Percentiles rank a stretch among this genome's conserved stretches.
Conservation (phyloP, 2,329 filamentous ascomycete species). For the Talaromyces amestolkiae region DNA sequence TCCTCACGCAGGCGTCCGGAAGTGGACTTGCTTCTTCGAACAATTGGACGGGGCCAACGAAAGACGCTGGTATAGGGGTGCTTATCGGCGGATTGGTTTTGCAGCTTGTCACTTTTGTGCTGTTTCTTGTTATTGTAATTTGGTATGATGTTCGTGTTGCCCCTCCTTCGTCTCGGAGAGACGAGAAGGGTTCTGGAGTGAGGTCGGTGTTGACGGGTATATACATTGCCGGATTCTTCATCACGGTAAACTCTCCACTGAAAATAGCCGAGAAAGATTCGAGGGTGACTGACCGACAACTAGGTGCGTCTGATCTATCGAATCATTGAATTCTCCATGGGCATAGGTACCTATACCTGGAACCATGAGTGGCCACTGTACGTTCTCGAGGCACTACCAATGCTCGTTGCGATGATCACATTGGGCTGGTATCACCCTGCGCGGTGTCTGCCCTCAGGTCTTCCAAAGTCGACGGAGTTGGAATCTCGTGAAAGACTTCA, state of each 20-base stretch:
- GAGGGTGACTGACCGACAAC: slow-evolving; percentile 14
- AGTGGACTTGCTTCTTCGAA: slow-evolving; percentile 9
- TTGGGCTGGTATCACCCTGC: slow-evolving; percentile 44
- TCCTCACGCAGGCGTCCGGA: slow-evolving; percentile 32
- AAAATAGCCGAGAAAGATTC: slow-evolving; percentile 31
- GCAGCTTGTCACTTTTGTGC: slow-evolving; percentile 31
- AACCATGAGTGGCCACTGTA: slow-evolving; percentile 24
- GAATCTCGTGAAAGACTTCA: not conserved
- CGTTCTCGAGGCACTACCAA: slow-evolving; percentile 25
- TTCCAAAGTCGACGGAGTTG: slow-evolving; percentile 13
- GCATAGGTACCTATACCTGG: slow-evolving; percentile 22
- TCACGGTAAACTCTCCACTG: slow-evolving; percentile 36
- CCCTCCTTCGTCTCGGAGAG: not conserved
- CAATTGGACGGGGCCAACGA: slow-evolving; percentile 26
- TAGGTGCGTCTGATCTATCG: slow-evolving; percentile 25
- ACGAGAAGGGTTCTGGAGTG: slow-evolving; percentile 5
- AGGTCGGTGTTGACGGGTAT: slow-evolving; percentile 23
- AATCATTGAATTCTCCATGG: slow-evolving; percentile 24
- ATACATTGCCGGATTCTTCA: slow-evolving; percentile 46
- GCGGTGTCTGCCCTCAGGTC: slow-evolving; percentile 34
- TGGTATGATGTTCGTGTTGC: slow-evolving; percentile 30
- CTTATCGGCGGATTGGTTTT: slow-evolving; percentile 33
- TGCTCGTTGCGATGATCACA: slow-evolving; percentile 19
- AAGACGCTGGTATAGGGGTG: slow-evolving; percentile 21
- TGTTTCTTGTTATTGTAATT: slow-evolving; percentile 28